Percentiles rank a stretch among this genome's conserved stretches.
phyloP scores from a whole-genome alignment of 2,329 filamentous ascomycete species.

The Sclerotinia borealis region DNA sequence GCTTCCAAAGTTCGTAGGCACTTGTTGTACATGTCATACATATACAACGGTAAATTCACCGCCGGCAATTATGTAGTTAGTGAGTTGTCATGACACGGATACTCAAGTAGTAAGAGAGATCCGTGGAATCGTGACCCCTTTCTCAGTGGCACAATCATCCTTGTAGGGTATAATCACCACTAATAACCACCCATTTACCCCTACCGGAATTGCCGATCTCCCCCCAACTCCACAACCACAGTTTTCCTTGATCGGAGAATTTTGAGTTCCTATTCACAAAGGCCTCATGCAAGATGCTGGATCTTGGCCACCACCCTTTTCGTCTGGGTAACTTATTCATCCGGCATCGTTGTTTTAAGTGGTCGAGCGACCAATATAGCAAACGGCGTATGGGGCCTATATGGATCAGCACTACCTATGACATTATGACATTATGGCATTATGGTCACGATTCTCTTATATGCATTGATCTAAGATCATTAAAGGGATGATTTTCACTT shows the following conservation, averaged over 20 bases:
- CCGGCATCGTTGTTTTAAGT: not conserved
- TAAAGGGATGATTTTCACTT: not conserved
- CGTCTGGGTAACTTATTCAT: not conserved
- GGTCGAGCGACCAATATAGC: not conserved
- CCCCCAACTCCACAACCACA: not conserved
- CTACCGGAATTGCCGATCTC: not conserved
- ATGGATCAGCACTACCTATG: not conserved
- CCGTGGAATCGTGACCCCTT: not conserved
- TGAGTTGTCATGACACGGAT: no score
- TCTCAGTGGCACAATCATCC: not conserved
- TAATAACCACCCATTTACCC: not conserved
- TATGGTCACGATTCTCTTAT: not conserved
- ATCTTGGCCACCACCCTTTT: not conserved
- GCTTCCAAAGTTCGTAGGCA: not conserved
- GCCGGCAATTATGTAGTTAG: not conserved
- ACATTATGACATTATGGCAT: no score
- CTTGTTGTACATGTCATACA: not conserved
- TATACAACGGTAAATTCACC: not conserved
- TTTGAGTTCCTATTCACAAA: not conserved
- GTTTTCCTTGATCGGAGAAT: not conserved
- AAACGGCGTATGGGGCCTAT: not conserved
- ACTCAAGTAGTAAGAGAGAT: no score
- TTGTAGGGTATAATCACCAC: not conserved
- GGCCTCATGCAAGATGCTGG: constrained; percentile 4
- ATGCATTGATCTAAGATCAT: not conserved